Evolutionary conservation across 1,139 yeast species (phyloP).

Genomic region (Debaryomyces subglobosus): DNA sequence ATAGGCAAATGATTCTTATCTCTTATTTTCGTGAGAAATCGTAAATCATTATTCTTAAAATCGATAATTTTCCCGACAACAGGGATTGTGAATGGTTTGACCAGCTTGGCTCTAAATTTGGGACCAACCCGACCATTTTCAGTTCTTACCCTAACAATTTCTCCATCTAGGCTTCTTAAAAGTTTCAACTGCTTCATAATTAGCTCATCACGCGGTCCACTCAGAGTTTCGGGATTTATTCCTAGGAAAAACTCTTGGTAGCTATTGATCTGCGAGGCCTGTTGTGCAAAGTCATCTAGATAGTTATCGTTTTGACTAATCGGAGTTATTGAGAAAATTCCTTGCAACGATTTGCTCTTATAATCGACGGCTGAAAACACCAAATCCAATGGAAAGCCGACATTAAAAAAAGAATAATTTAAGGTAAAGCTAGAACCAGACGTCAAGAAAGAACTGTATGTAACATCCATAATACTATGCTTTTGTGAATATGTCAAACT

Average conservation of each 20-base stretch:
- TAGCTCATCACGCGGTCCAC: conserved; percentile 5
- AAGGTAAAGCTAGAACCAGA: conserved; percentile 23
- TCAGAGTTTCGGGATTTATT: background rate
- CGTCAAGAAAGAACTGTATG: conserved; percentile 17
- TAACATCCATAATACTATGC: conserved; percentile 25
- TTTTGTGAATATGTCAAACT: conserved; percentile 17
- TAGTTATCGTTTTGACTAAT: background rate
- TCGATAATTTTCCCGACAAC: conserved; percentile 38
- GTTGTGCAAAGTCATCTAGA: background rate
- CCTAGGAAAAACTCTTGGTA: conserved; percentile 11
- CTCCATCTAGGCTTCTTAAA: conserved; percentile 3
- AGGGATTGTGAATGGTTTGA: conserved; percentile 17
- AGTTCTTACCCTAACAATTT: background rate
- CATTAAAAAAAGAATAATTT: conserved; percentile 1
- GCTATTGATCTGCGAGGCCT: background rate
- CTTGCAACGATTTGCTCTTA: conserved; percentile 20
- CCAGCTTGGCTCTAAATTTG: background rate
- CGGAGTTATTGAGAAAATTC: conserved; percentile 18
- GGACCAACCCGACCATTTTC: background rate
- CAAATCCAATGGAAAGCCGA: conserved; percentile 18
- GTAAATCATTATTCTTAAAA: conserved; percentile 38
- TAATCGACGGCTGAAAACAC: conserved; percentile 26
- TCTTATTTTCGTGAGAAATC: conserved; percentile 26
- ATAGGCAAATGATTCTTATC: conserved; percentile 12
- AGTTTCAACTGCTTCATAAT: conserved; percentile 5